Evolutionary conservation across 108 stramenopile genomes (phyloP).

Genomic region (Craspedostauros australis): DNA sequence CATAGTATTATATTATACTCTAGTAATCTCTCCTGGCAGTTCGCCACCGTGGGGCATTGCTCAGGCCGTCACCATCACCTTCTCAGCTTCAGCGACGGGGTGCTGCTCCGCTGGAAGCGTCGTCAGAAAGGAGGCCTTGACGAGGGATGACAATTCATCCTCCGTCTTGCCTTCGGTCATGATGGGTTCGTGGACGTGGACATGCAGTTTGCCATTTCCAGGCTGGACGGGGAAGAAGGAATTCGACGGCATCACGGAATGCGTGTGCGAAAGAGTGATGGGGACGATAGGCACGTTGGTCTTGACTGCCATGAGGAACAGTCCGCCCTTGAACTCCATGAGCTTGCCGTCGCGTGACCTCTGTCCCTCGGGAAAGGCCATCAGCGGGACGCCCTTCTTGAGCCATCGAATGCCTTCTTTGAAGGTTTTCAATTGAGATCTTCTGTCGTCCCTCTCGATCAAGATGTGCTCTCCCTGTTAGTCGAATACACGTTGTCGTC

Average conservation of each 20-base stretch:
- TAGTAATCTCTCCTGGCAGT: too few species aligned
- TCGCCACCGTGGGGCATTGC: too few species aligned
- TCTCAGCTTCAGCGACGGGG: too few species aligned
- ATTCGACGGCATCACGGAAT: slow-evolving; percentile 63
- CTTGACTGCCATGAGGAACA: slow-evolving; percentile 68
- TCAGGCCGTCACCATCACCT: too few species aligned
- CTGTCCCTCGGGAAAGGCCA: slow-evolving; percentile 81
- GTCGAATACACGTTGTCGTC: neutral
- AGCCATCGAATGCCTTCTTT: slow-evolving; percentile 59
- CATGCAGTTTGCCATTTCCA: slow-evolving; percentile 59
- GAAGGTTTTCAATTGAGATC: slow-evolving; percentile 69
- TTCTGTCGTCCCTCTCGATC: slow-evolving; percentile 66
- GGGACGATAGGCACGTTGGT: slow-evolving; percentile 73
- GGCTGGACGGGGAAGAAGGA: slow-evolving; percentile 60
- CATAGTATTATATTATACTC: too few species aligned
- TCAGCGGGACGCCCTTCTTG: slow-evolving; percentile 61
- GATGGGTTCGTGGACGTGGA: slow-evolving; percentile 65
- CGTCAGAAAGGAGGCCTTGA: slow-evolving; percentile 44
- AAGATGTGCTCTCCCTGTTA: slow-evolving; percentile 69
- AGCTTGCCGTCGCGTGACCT: slow-evolving; percentile 66
- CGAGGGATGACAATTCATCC: slow-evolving; percentile 45
- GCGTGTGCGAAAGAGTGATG: slow-evolving; percentile 63
- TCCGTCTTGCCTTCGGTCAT: slow-evolving; percentile 53
- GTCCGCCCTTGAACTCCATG: slow-evolving; percentile 78
- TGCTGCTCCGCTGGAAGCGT: slow-evolving; percentile 60